Evolutionary conservation across 2,329 filamentous ascomycete species (phyloP).

Genomic region (Claviceps sp.): DNA sequence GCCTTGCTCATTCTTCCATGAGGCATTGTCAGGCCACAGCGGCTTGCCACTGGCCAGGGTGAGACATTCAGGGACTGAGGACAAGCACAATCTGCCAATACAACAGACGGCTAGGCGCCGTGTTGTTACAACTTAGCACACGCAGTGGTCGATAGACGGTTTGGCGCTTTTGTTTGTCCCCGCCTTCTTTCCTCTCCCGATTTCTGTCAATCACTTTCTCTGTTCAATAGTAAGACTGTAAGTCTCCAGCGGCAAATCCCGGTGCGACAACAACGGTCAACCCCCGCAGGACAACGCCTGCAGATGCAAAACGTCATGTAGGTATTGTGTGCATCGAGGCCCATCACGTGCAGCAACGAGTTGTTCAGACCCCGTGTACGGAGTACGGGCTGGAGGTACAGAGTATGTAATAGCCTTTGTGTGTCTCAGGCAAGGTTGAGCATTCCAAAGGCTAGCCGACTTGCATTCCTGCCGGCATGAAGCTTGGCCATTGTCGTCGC

Average conservation of each 20-base stretch:
- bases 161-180: background rate
- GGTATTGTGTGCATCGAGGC: constrained; percentile 5
- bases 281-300: constrained; percentile 6
- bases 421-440: constrained; percentile 20
- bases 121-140: too few species aligned
- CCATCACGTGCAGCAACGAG: constrained; percentile 14
- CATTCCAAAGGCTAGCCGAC: constrained; percentile 20
- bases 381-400: constrained; percentile 7
- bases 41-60: constrained; percentile 1
- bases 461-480: constrained; percentile 15
- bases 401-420: constrained; percentile 19
- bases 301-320: constrained; percentile 7
- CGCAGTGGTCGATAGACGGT: background rate
- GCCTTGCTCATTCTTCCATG: constrained; percentile 5
- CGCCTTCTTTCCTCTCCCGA: background rate
- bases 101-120: background rate
- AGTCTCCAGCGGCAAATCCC: constrained; percentile 1
- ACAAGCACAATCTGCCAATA: background rate
- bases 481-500: constrained; percentile 21
- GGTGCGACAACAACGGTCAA: constrained; percentile 3
- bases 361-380: constrained; percentile 4
- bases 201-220: background rate
- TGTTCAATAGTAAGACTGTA: background rate
- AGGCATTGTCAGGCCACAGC: constrained; percentile 6
- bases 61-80: constrained; percentile 10